Evolutionary conservation across 2,329 filamentous ascomycete species (phyloP).

Genomic region (Neonectria sp.): DNA sequence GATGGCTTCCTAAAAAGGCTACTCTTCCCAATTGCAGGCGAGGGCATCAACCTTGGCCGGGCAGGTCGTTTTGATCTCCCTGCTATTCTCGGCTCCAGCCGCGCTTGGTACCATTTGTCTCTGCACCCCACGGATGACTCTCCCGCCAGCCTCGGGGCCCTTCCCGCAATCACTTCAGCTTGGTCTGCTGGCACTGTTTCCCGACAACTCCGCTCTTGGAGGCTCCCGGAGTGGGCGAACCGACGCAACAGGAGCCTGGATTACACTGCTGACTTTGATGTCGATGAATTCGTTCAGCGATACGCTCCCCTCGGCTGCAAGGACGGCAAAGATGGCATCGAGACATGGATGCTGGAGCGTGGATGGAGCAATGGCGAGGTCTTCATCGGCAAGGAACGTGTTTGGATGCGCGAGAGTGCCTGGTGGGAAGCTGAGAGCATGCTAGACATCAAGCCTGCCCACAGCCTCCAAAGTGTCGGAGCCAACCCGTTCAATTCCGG

Average conservation of each 20-base stretch:
- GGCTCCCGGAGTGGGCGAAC: constrained; percentile 96
- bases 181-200: constrained; percentile 97
- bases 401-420: constrained; percentile 94
- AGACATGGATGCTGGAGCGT: constrained; percentile 93
- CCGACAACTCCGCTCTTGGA: constrained; percentile 92
- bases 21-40: constrained; percentile 82
- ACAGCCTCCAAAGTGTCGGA: constrained; percentile 58
- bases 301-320: constrained; percentile 89
- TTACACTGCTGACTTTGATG: constrained; percentile 96
- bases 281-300: constrained; percentile 90
- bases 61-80: constrained; percentile 85
- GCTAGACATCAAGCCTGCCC: constrained; percentile 86
- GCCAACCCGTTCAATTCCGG: constrained; percentile 61
- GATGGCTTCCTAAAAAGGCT: constrained; percentile 87
- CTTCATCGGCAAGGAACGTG: constrained; percentile 88
- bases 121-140: constrained; percentile 92
- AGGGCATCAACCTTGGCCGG: constrained; percentile 86
- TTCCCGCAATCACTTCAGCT: constrained; percentile 80
- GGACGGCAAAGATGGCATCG: constrained; percentile 92
- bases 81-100: constrained; percentile 82
- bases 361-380: constrained; percentile 99
- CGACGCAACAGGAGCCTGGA: constrained; percentile 91
- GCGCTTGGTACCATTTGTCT: constrained; percentile 95
- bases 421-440: constrained; percentile 99
- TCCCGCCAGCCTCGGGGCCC: constrained; percentile 80